Evolutionary conservation across 352 stramenopile species (phyloP), one percentile per base, ranked within the genome.

Genomic region (Plasmopara halstedii): DNA sequence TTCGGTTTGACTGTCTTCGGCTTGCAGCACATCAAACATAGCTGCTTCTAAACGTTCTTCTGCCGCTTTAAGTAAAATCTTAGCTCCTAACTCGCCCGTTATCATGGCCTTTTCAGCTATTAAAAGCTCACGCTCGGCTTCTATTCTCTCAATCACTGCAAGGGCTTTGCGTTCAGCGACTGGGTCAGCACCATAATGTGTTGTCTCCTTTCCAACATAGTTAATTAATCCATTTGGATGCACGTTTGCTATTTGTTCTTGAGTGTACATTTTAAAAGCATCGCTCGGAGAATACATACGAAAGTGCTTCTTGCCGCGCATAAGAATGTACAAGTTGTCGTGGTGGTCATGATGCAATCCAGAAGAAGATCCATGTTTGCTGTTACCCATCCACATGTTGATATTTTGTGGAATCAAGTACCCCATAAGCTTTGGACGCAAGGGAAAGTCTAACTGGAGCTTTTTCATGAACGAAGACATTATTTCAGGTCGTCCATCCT

Each of bases 321-420:
- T 55, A 18, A 99, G 38, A 33, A 98, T 80, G 69, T 99, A 99
- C 20, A 99, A 57, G 58, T 99, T 99, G 73, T 99, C 96, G 64
- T 99, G 96, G 81, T 97, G 98, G 65, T 99, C 96, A 56, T 99
- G 96, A 67, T 99, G 96, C 25, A 99, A 73, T 1, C 96, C 96
- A 9, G 75, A 89, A 10, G 73, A 94, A 19, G 75, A 91, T 8
- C 75, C 82, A 33, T 78, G 71, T 56, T 67, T 72, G 55, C 79
- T 90, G 58, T 86, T 85, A 15, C 95, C 94, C 77, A 98, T 97
- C 96, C 96, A 99, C 44, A 99, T 67, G 70, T 99, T 98, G 56
- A 97, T 89, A 53, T 97, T 97, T 50, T 95, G 72, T 19, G 88
- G 82, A 20, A 98, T 73, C 38, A 99, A 75, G 50, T 90, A 67